Evolutionary conservation across 2,329 filamentous ascomycete species (phyloP).

Genomic region (Madurella fahalii): DNA sequence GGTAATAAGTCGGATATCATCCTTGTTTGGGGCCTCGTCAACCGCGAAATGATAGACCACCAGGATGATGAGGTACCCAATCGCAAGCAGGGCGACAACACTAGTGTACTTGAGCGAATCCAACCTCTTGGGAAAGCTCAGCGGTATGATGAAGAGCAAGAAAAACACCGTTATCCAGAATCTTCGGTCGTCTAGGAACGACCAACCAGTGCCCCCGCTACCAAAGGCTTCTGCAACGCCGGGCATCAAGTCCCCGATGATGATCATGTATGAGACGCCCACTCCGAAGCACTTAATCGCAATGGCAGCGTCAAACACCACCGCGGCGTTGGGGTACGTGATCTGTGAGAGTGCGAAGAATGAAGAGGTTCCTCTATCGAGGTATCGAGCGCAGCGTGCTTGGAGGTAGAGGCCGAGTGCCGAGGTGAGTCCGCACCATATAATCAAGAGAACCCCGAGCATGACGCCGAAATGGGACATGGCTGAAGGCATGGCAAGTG

Average conservation of each 20-base stretch:
- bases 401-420: constrained; percentile 95
- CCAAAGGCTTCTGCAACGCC: constrained; percentile 83
- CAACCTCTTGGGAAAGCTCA: constrained; percentile 84
- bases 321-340: constrained; percentile 92
- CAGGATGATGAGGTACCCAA: constrained; percentile 87
- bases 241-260: constrained; percentile 97
- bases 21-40: constrained; percentile 70
- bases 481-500: constrained; percentile 91
- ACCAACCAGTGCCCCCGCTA: constrained; percentile 55
- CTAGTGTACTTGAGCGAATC: constrained; percentile 98
- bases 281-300: constrained; percentile 98
- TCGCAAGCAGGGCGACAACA: constrained; percentile 83
- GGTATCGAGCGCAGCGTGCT: constrained; percentile 84
- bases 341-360: constrained; percentile 98
- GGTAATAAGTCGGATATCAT: constrained; percentile 66
- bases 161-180: constrained; percentile 99
- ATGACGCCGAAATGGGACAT: constrained; percentile 94
- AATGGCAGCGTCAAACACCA: constrained; percentile 93
- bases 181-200: constrained; percentile 80
- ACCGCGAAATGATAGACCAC: constrained; percentile 89
- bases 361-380: constrained; percentile 81
- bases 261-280: constrained; percentile 95
- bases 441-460: constrained; percentile 75
- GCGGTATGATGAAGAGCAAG: constrained; percentile 91
- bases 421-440: constrained; percentile 86